Evolutionary conservation across 1,284 basidiomycete genomes (phyloP), one percentile per base, ranked within the genome.

Genomic region (Cutaneotrichosporon cutaneum): DNA sequence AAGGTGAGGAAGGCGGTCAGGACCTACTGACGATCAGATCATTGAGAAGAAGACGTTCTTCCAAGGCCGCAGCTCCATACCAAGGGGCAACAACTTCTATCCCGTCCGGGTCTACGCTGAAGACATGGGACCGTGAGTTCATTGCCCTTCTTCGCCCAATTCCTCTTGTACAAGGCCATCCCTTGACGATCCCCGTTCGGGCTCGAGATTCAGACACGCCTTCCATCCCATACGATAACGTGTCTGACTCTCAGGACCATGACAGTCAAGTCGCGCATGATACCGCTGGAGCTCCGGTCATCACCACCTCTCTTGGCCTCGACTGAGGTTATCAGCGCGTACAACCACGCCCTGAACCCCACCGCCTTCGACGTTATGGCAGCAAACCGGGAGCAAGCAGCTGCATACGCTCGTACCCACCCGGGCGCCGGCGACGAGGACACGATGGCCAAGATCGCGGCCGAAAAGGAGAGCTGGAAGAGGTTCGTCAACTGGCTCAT

Each of bases 401-500:
- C 73, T 0, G 76, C 75, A 0, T 70, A 75, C 39, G 63, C 67
- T 9, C 70, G 76, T 1, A 66, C 70, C 13, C 76, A 76, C 56
- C 74, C 75, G 1, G 72, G 73, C 2, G 73, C 72, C 1, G 65
- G 67, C 10, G 66, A 70, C 10, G 59, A 63, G 7, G 35, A 30
- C 2, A 21, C 35, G 7, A 11, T 59, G n/a, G 56, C 59, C 10
- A 54, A 48, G 27, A 54, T 70, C 33, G 70, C 71, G 50, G 66
- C 57, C 6, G 71, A 75, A 32, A 78, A 76, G 64, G 74, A 73
- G 18, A 56, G 52, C 30, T 78, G 77, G 77, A 75, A 73, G 48
- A 67, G 64, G 56, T 66, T 69, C n/a, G 73, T 76, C 57, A 75
- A 73, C 58, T 78, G 77, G 77, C 71, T 77, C 24, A 75, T 75